A percentile compares a stretch with the other conserved stretches of the same genome.
Conservation (phyloP, 2,329 filamentous ascomycete species). For the Colletotrichum sp. region DNA sequence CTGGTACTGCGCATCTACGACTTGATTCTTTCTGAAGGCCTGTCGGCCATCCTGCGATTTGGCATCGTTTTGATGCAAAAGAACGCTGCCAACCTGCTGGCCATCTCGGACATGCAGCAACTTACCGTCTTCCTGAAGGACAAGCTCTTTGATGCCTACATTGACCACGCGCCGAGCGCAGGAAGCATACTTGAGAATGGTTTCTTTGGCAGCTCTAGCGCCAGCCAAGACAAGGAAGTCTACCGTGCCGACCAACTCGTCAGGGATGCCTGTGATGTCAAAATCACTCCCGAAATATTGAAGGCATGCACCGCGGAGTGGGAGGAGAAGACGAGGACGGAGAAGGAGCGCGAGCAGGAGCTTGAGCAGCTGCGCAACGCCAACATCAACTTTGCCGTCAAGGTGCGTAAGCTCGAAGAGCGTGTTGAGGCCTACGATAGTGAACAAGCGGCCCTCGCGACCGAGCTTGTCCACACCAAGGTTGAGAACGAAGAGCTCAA, state of each 20-base stretch:
- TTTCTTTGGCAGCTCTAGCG: slow-evolving; percentile 92
- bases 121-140: slow-evolving; percentile 93
- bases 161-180: slow-evolving; percentile 91
- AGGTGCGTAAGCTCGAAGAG: slow-evolving; percentile 86
- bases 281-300: slow-evolving; percentile 82
- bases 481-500: slow-evolving; percentile 90
- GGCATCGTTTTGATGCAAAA: slow-evolving; percentile 96
- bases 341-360: slow-evolving; percentile 83
- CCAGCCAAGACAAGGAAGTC: slow-evolving; percentile 90
- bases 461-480: slow-evolving; percentile 88
- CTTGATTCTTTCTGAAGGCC: slow-evolving; percentile 88
- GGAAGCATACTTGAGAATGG: slow-evolving; percentile 93
- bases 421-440: slow-evolving; percentile 85
- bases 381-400: slow-evolving; percentile 70
- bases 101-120: slow-evolving; percentile 88
- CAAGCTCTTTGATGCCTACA: slow-evolving; percentile 93
- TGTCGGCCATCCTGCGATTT: slow-evolving; percentile 93
- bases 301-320: slow-evolving; percentile 84
- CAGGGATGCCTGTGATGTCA: slow-evolving; percentile 87
- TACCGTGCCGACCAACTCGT: slow-evolving; percentile 95
- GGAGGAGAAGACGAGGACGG: slow-evolving; percentile 85
- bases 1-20: slow-evolving; percentile 97
- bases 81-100: slow-evolving; percentile 78
- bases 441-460: slow-evolving; percentile 90
- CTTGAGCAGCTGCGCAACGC: slow-evolving; percentile 72